Base-by-base conservation (phyloP, 139 green algal genomes). In the Axilococcus clingmanii region DNA sequence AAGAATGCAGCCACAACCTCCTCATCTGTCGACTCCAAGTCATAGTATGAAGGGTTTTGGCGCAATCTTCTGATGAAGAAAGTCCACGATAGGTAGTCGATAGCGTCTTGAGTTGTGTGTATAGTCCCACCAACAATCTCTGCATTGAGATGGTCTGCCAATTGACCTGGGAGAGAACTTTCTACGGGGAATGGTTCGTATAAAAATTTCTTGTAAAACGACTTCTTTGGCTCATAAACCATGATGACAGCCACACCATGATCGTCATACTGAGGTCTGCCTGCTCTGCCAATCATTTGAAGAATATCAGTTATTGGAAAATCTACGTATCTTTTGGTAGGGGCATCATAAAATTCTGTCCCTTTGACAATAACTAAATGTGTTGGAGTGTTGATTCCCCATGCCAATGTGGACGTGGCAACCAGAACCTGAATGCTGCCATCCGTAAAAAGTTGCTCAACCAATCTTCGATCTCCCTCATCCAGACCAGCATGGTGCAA, bases 171-270 rank as follows among this genome's bases (percentile, higher is more conserved):
- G 32, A 97, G 79, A 40, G 59, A 78, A 46, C 69, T 88, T 77
- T 98, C 91, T 48, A 98, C 90, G 5, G 91, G 91, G 72, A 97
- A 97, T 20, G 91, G 91, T 69, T 96, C 90, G 53, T 97, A 97
- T 58, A 98, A 67, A 68, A 96, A 98, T 69, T 94, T 91, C 63
- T 97, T 97, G 75, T 96, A 97, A 63, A 97, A 99, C 48, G 73
- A 75, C 72, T 99, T 99, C 63, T 98, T 98, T 52, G 91, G 83
- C 57, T 97, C 92, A 60, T 95, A 77, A 58, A 75, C 92, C 75
- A 99, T 92, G 65, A 99, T 94, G 23, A 99, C 89, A 0, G 86
- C 86, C 34, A 92, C 76, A 27, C 81, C 91, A 36, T 85, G 76
- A 7, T 63, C 58, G 66, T 98, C 91, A 61, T 81, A 97, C 70